Evolutionary conservation across 1,284 basidiomycete genomes (phyloP).

Genomic region (Rhodotorula sp.): DNA sequence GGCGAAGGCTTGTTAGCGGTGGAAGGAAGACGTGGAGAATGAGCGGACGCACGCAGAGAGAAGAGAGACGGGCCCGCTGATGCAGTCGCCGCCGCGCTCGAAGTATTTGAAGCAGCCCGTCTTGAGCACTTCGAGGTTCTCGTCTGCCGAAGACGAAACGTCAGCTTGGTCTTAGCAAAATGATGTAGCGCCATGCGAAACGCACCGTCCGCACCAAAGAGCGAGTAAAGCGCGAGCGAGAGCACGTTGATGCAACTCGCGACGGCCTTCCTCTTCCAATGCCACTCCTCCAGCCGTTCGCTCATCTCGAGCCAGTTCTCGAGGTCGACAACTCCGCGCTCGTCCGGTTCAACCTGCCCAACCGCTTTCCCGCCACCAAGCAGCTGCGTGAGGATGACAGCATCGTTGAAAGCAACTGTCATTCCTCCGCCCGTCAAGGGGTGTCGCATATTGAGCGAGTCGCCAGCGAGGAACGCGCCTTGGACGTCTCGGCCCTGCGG

Average conservation of each 20-base stretch:
- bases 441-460: constrained; percentile 99
- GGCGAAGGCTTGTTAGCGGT: background rate
- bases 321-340: constrained; percentile 47
- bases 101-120: constrained; percentile 98
- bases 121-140: constrained; percentile 75
- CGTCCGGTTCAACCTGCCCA: constrained; percentile 16
- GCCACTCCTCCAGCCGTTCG: constrained; percentile 66
- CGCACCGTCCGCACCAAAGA: constrained; percentile 81
- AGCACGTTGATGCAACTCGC: constrained; percentile 84
- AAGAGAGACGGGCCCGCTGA: constrained; percentile 82
- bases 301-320: constrained; percentile 65
- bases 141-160: constrained; percentile 52
- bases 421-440: constrained; percentile 96
- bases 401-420: constrained; percentile 87
- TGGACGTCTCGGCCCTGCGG: constrained; percentile 67
- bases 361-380: constrained; percentile 51
- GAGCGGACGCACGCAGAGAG: constrained; percentile 68
- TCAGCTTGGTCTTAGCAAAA: background rate
- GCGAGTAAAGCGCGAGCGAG: constrained; percentile 83
- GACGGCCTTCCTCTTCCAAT: constrained; percentile 78
- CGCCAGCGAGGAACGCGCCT: constrained; percentile 85
- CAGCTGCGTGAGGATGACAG: constrained; percentile 67
- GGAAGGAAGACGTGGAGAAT: constrained; percentile 24
- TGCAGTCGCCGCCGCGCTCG: constrained; percentile 83
- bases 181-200: constrained; percentile 31